A percentile compares a stretch with the other conserved stretches of the same genome.
These are phyloP conservation scores for Kandelia obovata DNA, from an alignment of 345 rosid species.

Conservation along the genomic window DNA sequence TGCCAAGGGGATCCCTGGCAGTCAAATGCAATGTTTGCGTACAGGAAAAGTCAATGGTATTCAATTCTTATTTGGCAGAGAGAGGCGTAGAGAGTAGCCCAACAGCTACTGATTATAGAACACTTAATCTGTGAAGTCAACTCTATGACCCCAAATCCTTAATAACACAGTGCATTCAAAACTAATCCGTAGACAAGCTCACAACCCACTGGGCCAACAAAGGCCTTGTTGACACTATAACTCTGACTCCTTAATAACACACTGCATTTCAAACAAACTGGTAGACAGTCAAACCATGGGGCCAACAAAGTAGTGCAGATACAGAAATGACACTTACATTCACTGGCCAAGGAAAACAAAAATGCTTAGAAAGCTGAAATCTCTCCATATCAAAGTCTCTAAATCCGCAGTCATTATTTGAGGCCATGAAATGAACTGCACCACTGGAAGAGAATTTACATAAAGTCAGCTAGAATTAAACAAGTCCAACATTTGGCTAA, in stretches of 20 bases:
- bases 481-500: not conserved
- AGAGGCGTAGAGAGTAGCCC: too few relatives aligned
- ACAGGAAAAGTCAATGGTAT: too few relatives aligned
- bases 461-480: constrained; percentile 8
- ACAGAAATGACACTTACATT: constrained; percentile 35
- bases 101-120: too few relatives aligned
- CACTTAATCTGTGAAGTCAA: too few relatives aligned
- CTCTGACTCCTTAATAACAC: too few relatives aligned
- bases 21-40: too few relatives aligned
- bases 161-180: not conserved
- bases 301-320: not conserved
- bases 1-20: too few relatives aligned
- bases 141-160: too few relatives aligned
- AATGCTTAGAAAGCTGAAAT: constrained; percentile 43
- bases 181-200: not conserved
- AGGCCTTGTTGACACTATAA: too few relatives aligned
- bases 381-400: constrained; percentile 59
- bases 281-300: not conserved
- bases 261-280: not conserved
- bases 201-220: not conserved
- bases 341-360: constrained; percentile 51
- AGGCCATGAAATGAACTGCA: constrained; percentile 48
- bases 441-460: constrained; percentile 35
- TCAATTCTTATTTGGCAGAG: too few relatives aligned
- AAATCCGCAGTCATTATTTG: constrained; percentile 55